Evolutionary conservation across 78 protist genomes (phyloP).

Genomic region (Goniomonas avonlea): DNA sequence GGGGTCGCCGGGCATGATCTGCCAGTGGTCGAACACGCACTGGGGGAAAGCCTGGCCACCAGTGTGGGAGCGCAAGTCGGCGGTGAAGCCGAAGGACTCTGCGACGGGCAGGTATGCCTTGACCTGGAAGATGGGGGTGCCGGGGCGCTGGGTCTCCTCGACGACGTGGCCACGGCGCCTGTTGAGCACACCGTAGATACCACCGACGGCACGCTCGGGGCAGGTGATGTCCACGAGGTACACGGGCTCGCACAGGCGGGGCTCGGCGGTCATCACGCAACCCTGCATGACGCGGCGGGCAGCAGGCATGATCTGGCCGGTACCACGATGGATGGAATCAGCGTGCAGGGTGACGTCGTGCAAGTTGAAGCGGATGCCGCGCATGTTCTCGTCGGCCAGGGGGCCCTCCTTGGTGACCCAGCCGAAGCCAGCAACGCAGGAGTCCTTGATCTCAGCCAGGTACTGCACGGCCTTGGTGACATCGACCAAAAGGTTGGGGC

Average conservation of each 20-base stretch:
- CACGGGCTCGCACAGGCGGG: conserved; percentile 89
- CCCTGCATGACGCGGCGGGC: conserved; percentile 88
- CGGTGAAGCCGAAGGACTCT: conserved; percentile 93
- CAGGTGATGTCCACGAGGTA: conserved; percentile 20
- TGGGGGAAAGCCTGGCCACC: conserved; percentile 99
- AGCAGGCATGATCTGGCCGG: conserved; percentile 72
- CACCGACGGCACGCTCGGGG: conserved; percentile 68
- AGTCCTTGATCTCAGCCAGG: conserved; percentile 94
- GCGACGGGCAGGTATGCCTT: conserved; percentile 91
- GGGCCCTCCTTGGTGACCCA: conserved; percentile 92
- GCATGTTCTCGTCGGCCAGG: conserved; percentile 91
- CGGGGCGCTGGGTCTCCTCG: conserved; percentile 77
- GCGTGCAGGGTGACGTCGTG: conserved; percentile 93
- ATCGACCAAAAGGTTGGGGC: conserved; percentile 91
- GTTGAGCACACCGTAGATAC: conserved; percentile 81
- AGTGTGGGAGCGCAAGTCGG: conserved; percentile 93
- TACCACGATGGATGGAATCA: conserved; percentile 97
- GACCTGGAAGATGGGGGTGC: conserved; percentile 80
- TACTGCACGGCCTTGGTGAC: conserved; percentile 83
- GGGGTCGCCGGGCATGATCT: conserved; percentile 60
- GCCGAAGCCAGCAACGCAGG: conserved; percentile 86
- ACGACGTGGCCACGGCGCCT: conserved; percentile 85
- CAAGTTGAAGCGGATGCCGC: conserved; percentile 87
- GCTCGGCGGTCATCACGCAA: conserved; percentile 74
- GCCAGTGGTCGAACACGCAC: conserved; percentile 96